A percentile compares a stretch with the other conserved stretches of the same genome.
Evolutionary conservation across 768 basidiomycete genomes (phyloP).

Genomic region (Podaxis sp.): DNA sequence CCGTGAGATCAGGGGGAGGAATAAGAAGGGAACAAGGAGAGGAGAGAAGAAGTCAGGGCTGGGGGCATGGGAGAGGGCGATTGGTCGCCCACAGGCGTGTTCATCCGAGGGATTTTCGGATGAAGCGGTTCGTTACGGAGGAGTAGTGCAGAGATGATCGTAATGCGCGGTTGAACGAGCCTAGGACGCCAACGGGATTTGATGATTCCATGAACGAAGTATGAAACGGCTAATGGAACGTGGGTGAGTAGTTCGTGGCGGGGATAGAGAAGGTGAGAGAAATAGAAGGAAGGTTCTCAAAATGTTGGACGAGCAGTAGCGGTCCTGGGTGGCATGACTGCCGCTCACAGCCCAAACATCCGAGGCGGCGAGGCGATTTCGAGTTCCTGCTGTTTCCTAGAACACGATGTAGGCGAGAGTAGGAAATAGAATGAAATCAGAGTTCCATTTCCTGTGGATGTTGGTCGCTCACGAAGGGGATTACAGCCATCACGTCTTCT

Average conservation of each 20-base stretch:
- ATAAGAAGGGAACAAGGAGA: not conserved
- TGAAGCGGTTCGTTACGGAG: not conserved
- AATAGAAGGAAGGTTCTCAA: not conserved
- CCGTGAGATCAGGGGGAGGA: not conserved
- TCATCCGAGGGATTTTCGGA: slow-evolving; percentile 10
- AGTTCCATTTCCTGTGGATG: not conserved
- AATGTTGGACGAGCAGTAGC: not conserved
- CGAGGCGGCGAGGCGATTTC: not conserved
- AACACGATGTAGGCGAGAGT: not conserved
- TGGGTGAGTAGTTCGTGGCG: not conserved
- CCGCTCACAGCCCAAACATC: not conserved
- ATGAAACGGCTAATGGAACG: not conserved
- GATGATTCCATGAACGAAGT: not conserved
- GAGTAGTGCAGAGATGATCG: not conserved
- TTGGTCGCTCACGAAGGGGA: not conserved
- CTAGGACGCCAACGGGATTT: not conserved
- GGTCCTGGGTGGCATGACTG: not conserved
- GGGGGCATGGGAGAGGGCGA: not conserved
- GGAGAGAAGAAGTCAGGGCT: not conserved
- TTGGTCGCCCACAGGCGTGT: not conserved
- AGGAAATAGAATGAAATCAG: not conserved
- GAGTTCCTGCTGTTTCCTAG: not conserved
- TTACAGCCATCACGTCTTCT: not conserved
- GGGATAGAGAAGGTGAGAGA: not conserved
- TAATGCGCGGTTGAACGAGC: not conserved